Evolutionary conservation across 1,284 basidiomycete genomes (phyloP).

Genomic region (Apiotrichum domesticum): DNA sequence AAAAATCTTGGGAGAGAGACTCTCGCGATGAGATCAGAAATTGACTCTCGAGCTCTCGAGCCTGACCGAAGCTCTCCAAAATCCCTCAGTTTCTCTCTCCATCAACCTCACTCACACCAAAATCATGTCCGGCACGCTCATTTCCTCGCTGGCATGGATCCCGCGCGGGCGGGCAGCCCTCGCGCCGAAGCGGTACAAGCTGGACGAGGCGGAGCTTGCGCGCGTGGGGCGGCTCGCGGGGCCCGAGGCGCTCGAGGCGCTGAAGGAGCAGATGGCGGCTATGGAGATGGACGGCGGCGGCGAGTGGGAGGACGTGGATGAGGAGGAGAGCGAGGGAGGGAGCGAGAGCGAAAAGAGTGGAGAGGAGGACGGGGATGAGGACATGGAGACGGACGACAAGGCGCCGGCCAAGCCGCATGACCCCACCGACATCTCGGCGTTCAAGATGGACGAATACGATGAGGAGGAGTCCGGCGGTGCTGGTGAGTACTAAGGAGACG

Average conservation of each 20-base stretch:
- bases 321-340: constrained; percentile 41
- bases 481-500: constrained; percentile 46
- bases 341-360: constrained; percentile 51
- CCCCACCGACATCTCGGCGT: constrained; percentile 76
- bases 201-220: constrained; percentile 85
- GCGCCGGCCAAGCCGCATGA: constrained; percentile 46
- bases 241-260: constrained; percentile 73
- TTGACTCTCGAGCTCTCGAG: too few species aligned
- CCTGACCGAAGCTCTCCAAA: too few species aligned
- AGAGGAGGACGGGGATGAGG: constrained; percentile 37
- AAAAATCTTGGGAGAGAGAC: too few species aligned
- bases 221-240: constrained; percentile 83
- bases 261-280: constrained; percentile 66
- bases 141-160: constrained; percentile 64
- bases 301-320: constrained; percentile 32
- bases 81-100: too few species aligned
- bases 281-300: constrained; percentile 58
- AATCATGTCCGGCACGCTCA: constrained; percentile 49
- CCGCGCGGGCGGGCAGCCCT: constrained; percentile 68
- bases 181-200: constrained; percentile 79
- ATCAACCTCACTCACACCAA: neutral
- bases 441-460: constrained; percentile 91
- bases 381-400: constrained; percentile 33
- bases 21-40: too few species aligned
- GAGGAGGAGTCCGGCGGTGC: constrained; percentile 62